These are phyloP conservation scores for Picochlorum sp. DNA, from an alignment of 139 green algal species.

Conservation along the genomic window DNA sequence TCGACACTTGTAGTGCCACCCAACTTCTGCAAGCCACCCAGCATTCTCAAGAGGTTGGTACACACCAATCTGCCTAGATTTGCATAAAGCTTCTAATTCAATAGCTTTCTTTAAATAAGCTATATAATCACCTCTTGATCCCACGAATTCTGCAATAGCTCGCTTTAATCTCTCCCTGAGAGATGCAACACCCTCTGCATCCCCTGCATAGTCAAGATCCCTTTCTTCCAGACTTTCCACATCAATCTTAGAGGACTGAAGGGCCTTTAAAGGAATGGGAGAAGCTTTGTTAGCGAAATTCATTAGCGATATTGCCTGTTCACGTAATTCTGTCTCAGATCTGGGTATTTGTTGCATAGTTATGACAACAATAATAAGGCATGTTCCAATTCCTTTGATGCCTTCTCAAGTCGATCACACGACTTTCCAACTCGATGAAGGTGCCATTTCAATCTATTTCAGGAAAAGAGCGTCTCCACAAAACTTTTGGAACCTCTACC, in stretches of 20 bases:
- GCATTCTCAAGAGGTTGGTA: conserved; percentile 5
- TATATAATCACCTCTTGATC: conserved; percentile 28
- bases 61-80: conserved; percentile 21
- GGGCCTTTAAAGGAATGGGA: conserved; percentile 9
- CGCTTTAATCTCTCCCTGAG: conserved; percentile 34
- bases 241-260: conserved; percentile 15
- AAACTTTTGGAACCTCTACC: conserved; percentile 69
- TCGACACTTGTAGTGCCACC: conserved; percentile 33
- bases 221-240: conserved; percentile 25
- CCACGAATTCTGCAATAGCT: conserved; percentile 25
- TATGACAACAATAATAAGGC: conserved; percentile 37
- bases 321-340: conserved; percentile 49
- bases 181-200: conserved; percentile 27
- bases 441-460: conserved; percentile 34
- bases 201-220: conserved; percentile 30
- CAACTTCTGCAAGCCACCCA: not conserved
- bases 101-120: conserved; percentile 29
- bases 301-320: conserved; percentile 57
- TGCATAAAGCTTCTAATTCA: conserved; percentile 54
- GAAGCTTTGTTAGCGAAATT: conserved; percentile 16
- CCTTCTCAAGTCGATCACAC: conserved; percentile 44
- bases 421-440: conserved; percentile 29
- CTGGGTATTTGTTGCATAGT: conserved; percentile 58
- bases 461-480: conserved; percentile 62
- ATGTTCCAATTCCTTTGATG: conserved; percentile 29